Base-by-base conservation (phyloP, 352 stramenopile species). In the Globisporangium solare region DNA sequence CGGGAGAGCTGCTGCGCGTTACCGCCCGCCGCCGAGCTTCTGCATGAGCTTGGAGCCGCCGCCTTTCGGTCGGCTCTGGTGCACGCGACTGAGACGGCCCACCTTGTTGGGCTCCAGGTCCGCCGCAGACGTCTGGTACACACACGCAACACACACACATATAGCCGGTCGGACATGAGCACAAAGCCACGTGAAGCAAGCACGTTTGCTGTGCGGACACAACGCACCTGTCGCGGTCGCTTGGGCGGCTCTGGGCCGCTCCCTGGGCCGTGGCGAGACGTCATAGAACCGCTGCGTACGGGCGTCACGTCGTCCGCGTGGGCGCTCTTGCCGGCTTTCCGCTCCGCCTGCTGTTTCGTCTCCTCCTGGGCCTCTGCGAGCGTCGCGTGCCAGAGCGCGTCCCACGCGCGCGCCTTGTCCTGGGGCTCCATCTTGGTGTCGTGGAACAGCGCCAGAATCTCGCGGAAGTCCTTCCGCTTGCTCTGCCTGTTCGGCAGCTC, bases 391-490 rank as follows among this genome's bases (percentile, higher is more conserved):
- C 68, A 87, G 31, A 91, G 55, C 6, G 54, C 37, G 20, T 62
- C 64, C 81, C 79, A 89, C 55, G 52, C 56, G 27, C 54, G 54
- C 48, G 67, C 63, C 12, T 43, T 21, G 31, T 60, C 46, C 15
- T 46, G 47, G 1, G 47, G 27, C 42, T 77, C 67, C 52, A 35
- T 49, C 7, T 20, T 32, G 8, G 73, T 62, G 27, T 71, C 64
- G 51, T 90, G 76, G 51, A 90, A 88, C 21, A 88, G 70, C 56
- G 74, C 56, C 35, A 88, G 53, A 37, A 88, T 79, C 42, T 88
- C 76, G n/a, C 78, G 77, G 41, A 88, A 83, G 56, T 91, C 80
- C 54, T 83, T 71, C 47, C 68, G 73, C 58, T 76, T 83, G 0
- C 27, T 31, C 41, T 68, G 56, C 45, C 55, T 41, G n/a, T 60